These are phyloP conservation scores for Rhexocercosporidium sp. DNA, from an alignment of 2,329 filamentous ascomycete species.

Conservation along the genomic window DNA sequence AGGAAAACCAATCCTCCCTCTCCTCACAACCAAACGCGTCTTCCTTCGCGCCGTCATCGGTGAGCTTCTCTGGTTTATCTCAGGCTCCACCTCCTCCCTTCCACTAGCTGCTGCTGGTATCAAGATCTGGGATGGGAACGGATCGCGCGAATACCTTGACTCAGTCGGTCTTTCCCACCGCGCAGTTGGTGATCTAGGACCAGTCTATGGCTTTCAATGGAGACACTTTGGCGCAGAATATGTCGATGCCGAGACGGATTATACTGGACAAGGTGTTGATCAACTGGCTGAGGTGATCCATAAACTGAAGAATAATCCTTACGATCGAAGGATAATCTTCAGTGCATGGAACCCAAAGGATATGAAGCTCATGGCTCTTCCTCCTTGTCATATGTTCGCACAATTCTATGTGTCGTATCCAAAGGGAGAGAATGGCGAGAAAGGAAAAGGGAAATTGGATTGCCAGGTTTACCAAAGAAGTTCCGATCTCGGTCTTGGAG, in stretches of 20 bases:
- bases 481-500: slow-evolving; percentile 93
- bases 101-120: slow-evolving; percentile 80
- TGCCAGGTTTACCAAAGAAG: slow-evolving; percentile 92
- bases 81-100: slow-evolving; percentile 79
- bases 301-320: slow-evolving; percentile 83
- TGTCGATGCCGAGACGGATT: slow-evolving; percentile 77
- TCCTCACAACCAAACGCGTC: slow-evolving; percentile 96
- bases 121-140: slow-evolving; percentile 99
- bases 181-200: slow-evolving; percentile 86
- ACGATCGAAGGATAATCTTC: slow-evolving; percentile 88
- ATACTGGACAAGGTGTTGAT: slow-evolving; percentile 87
- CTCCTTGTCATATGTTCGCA: slow-evolving; percentile 97
- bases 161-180: slow-evolving; percentile 80
- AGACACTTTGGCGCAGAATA: slow-evolving; percentile 96
- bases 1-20: slow-evolving; percentile 74
- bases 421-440: slow-evolving; percentile 36
- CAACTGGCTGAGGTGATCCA: slow-evolving; percentile 90
- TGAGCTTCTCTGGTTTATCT: slow-evolving; percentile 96
- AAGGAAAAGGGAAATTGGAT: slow-evolving; percentile 72
- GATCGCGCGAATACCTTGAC: slow-evolving; percentile 88
- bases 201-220: slow-evolving; percentile 99
- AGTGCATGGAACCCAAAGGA: slow-evolving; percentile 94
- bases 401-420: slow-evolving; percentile 69
- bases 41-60: slow-evolving; percentile 88
- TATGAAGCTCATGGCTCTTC: slow-evolving; percentile 85